phyloP scores from a whole-genome alignment of 306 rosid species.

The Cicer pinnatifidum region DNA sequence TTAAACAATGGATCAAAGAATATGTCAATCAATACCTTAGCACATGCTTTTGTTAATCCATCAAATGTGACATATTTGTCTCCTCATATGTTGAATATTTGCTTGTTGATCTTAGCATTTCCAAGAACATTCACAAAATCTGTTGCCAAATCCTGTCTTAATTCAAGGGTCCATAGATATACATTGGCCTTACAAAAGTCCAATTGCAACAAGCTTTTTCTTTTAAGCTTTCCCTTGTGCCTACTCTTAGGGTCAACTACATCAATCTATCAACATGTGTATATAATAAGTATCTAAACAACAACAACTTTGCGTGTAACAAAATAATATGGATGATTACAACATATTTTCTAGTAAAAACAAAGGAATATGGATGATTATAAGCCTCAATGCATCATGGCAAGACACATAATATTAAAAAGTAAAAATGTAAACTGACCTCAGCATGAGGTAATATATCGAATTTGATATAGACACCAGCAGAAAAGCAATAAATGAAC shows the following conservation, averaged over 20 bases:
- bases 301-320: no score
- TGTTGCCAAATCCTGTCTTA: slow-evolving; percentile 79
- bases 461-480: slow-evolving; percentile 93
- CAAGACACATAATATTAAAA: not conserved
- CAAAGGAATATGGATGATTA: slow-evolving; percentile 14
- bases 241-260: slow-evolving; percentile 99
- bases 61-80: slow-evolving; percentile 91
- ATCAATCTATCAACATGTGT: slow-evolving; percentile 55
- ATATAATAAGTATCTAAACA: no score
- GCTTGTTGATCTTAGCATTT: slow-evolving; percentile 79
- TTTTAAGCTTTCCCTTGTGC: slow-evolving; percentile 99
- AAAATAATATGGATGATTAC: slow-evolving; percentile 9
- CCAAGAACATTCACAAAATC: slow-evolving; percentile 85
- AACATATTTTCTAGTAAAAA: not conserved
- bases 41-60: slow-evolving; percentile 94
- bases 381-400: not conserved
- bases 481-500: slow-evolving; percentile 70
- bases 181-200: slow-evolving; percentile 87
- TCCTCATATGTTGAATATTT: slow-evolving; percentile 94
- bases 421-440: slow-evolving; percentile 56
- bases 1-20: no score
- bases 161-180: slow-evolving; percentile 90
- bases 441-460: slow-evolving; percentile 83
- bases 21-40: slow-evolving; percentile 60
- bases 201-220: slow-evolving; percentile 75